Evolutionary conservation across 257 asterid genomes (phyloP), one percentile per base, ranked within the genome.

Genomic region (Phtheirospermum japonicum): DNA sequence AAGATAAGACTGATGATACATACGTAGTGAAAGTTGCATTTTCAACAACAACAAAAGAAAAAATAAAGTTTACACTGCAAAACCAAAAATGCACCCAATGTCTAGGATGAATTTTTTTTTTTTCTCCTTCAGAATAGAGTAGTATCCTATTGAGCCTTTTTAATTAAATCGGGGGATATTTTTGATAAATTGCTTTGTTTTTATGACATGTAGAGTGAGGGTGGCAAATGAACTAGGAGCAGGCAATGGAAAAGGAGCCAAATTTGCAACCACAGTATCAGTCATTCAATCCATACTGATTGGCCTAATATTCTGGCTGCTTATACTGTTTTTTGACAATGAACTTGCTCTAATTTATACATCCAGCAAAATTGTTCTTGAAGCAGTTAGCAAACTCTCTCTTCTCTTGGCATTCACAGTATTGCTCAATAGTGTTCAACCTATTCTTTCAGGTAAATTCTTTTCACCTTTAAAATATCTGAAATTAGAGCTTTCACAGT

Each of bases 151-250:
- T n/a, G n/a, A n/a, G n/a, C n/a, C n/a, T n/a, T n/a, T n/a, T 39
- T 9, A 39, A 39, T 36, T 11, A 39, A 39, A 9, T 7, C 46
- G 14, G 14, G 13, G 46, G 43, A 9, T 49, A 12, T 19, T 18
- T 30, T 30, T 6, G 57, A 40, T 49, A 63, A 2, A 7, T 19
- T 17, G 18, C 17, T 17, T 60, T 60, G 0, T 4, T 62, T n/a
- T 23, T 5, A 12, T 34, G 30, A 11, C 42, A 5, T 19, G 3
- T 48, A 88, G 96, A 57, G 96, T 88, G 26, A 76, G 96, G 56
- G 90, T 88, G 28, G 95, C 96, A 45, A 88, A 88, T 70, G 95
- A 88, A 46, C 45, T 85, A 7, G 94, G 94, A 62, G 90, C 90
- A 1, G 88, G 83, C 11, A 83, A 81, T 20, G 95, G 86, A 2